These are phyloP conservation scores for Terfezia boudieri DNA, from an alignment of 495 filamentous ascomycete genomes.

Conservation along the genomic window DNA sequence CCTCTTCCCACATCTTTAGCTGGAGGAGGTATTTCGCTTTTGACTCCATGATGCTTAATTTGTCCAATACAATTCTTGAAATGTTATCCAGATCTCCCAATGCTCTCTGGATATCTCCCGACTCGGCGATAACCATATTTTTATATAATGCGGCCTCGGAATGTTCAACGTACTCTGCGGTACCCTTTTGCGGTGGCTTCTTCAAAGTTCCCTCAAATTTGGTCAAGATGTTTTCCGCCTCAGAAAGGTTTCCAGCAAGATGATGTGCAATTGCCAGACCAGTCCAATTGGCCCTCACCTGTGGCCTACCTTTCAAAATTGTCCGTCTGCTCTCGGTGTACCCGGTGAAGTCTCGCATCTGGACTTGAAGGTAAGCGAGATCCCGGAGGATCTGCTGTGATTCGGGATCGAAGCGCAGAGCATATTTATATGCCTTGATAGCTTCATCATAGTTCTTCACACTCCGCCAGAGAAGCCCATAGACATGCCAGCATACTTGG, in stretches of 20 bases:
- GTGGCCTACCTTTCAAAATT: constrained; percentile 66
- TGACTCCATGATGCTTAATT: constrained; percentile 72
- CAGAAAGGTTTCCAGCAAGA: constrained; percentile 54
- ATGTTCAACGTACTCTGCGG: constrained; percentile 63
- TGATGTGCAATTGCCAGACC: constrained; percentile 84
- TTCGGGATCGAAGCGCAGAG: constrained; percentile 74
- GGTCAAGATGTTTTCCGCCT: constrained; percentile 75
- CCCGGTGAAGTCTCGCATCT: constrained; percentile 89
- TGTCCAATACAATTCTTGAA: constrained; percentile 56
- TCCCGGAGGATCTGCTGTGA: constrained; percentile 86
- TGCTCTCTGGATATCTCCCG: constrained; percentile 53
- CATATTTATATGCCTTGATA: constrained; percentile 95
- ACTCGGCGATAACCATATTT: constrained; percentile 80
- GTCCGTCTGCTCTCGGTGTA: constrained; percentile 66
- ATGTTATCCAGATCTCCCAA: constrained; percentile 67
- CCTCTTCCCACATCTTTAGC: constrained; percentile 58
- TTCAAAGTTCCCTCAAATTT: constrained; percentile 88
- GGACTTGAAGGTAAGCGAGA: constrained; percentile 74
- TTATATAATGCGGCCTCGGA: constrained; percentile 94
- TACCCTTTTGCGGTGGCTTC: constrained; percentile 32
- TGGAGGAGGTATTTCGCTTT: constrained; percentile 65
- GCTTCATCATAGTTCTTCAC: constrained; percentile 96
- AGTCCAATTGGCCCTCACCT: constrained; percentile 80
- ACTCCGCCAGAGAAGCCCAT: constrained; percentile 78
- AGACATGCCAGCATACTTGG: constrained; percentile 98